These are phyloP conservation scores for Erysimum cheiranthoides DNA, from an alignment of 345 rosid species.

Conservation along the genomic window DNA sequence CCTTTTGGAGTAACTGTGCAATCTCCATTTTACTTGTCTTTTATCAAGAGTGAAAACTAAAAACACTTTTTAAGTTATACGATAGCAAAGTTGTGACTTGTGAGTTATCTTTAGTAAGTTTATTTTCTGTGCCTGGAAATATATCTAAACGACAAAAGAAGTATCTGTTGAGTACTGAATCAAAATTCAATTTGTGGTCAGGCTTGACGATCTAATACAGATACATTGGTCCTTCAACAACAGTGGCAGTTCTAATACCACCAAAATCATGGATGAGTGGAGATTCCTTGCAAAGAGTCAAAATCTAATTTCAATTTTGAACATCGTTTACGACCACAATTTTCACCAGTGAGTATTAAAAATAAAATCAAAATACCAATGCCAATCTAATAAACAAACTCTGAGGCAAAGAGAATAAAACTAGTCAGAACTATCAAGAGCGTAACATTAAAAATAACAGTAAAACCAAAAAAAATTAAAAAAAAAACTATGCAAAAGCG, in stretches of 20 bases:
- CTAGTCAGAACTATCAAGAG: constrained; percentile 3
- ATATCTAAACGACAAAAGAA: neutral
- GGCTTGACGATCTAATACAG: neutral
- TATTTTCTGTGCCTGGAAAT: neutral
- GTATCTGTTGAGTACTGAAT: too few relatives aligned
- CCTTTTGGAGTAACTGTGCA: constrained; percentile 24
- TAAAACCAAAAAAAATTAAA: too few relatives aligned
- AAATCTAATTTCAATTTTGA: too few relatives aligned
- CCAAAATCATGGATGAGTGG: neutral
- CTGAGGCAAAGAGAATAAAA: constrained; percentile 3
- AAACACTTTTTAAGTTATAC: constrained; percentile 25
- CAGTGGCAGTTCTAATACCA: neutral
- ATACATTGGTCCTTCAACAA: neutral
- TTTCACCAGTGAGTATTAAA: neutral
- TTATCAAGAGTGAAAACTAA: constrained; percentile 23
- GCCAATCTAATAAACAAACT: constrained; percentile 6
- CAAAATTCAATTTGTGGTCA: neutral
- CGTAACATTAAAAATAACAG: too few relatives aligned
- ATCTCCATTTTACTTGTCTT: constrained; percentile 28
- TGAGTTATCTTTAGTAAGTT: constrained; percentile 27
- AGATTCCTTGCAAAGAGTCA: too few relatives aligned
- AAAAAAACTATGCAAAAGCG: too few relatives aligned
- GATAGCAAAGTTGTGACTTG: constrained; percentile 20
- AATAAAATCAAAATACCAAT: neutral
- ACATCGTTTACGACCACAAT: neutral